Evolutionary conservation across 2,329 filamentous ascomycete genomes (phyloP).

Genomic region (Nannizzia gypsea): DNA sequence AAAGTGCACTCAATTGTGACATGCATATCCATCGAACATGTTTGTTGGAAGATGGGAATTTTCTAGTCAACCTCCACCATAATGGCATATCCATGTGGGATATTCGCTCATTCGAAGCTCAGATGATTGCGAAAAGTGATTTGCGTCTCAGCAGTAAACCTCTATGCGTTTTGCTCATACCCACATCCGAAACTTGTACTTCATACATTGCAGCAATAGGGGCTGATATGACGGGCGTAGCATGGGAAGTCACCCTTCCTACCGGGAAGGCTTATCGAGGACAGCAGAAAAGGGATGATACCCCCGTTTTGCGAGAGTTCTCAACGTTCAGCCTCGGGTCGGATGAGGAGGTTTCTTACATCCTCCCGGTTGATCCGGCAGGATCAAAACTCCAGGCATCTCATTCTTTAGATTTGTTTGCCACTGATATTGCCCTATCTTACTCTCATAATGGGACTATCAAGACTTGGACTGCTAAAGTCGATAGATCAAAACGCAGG

Average conservation of each 20-base stretch:
- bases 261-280: constrained; percentile 21
- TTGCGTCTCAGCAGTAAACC: constrained; percentile 58
- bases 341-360: constrained; percentile 42
- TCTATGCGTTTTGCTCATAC: constrained; percentile 67
- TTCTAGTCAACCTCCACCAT: constrained; percentile 68
- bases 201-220: constrained; percentile 70
- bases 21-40: constrained; percentile 71
- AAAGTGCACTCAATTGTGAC: constrained; percentile 55
- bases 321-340: constrained; percentile 57
- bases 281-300: constrained; percentile 25
- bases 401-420: constrained; percentile 75
- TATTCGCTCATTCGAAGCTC: constrained; percentile 49
- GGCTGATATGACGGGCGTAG: constrained; percentile 63
- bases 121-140: constrained; percentile 45
- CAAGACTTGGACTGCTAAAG: constrained; percentile 72
- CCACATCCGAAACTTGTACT: constrained; percentile 41
- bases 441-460: constrained; percentile 65
- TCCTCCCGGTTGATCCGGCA: constrained; percentile 77
- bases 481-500: constrained; percentile 47
- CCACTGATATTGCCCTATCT: constrained; percentile 73
- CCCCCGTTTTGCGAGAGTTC: constrained; percentile 49
- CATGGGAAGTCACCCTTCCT: constrained; percentile 65
- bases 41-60: constrained; percentile 62
- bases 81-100: constrained; percentile 68
- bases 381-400: constrained; percentile 59